Conservation (phyloP, 257 asterid species). For the Datura wrightii region DNA sequence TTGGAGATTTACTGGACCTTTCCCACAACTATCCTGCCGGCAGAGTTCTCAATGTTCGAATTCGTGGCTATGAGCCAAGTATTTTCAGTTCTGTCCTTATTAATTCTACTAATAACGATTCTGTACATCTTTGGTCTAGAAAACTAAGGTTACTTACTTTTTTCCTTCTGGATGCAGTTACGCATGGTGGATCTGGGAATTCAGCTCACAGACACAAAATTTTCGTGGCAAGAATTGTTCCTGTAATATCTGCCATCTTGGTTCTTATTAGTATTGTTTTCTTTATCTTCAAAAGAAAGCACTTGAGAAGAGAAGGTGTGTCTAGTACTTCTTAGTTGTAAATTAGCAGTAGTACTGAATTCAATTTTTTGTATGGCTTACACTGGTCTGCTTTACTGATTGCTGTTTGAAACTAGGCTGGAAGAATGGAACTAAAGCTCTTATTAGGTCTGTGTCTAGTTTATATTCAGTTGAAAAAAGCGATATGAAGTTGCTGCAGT, state of each 20-base stretch:
- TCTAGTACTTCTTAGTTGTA: not conserved
- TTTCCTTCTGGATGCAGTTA: slow-evolving; percentile 12
- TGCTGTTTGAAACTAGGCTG: not conserved
- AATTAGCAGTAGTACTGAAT: not conserved
- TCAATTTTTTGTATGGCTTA: not conserved
- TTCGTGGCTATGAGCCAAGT: slow-evolving; percentile 11
- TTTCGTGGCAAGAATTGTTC: not conserved
- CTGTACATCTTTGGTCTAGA: not conserved
- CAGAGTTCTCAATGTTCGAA: slow-evolving; percentile 27
- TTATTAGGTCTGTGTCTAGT: not conserved
- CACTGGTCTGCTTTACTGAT: not conserved
- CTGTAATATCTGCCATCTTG: not conserved
- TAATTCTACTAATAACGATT: not conserved
- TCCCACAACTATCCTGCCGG: not conserved
- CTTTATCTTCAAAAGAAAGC: not conserved
- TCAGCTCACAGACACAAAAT: not conserved
- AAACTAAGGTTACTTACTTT: not conserved
- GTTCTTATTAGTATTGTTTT: not conserved
- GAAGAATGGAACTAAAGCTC: slow-evolving; percentile 22
- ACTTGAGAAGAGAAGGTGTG: slow-evolving; percentile 27
- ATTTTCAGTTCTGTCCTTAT: not conserved
- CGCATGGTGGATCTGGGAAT: not conserved
- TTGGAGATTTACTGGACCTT: slow-evolving; percentile 28
- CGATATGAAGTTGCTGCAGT: slow-evolving; percentile 3
- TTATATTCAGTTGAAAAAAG: not conserved